A percentile compares a stretch with the other conserved stretches of the same genome.
phyloP scores from a whole-genome alignment of 306 rosid species.

The Sicyos edulis region DNA sequence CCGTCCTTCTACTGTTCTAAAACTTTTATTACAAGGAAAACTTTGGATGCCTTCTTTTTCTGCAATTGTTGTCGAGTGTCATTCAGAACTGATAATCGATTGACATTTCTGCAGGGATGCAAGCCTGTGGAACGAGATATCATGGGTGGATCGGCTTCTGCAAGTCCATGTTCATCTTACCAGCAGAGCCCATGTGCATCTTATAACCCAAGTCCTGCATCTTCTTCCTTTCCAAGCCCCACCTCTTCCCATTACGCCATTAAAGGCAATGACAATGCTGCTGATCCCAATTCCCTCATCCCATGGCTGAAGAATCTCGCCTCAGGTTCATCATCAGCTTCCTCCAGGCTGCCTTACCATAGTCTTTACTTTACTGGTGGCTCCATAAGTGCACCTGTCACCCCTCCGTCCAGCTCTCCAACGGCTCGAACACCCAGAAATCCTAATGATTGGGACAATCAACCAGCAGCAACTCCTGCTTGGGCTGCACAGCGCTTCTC shows the following conservation, averaged over 20 bases:
- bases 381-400: constrained; percentile 59
- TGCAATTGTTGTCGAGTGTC: not conserved
- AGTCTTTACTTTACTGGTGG: constrained; percentile 39
- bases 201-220: constrained; percentile 49
- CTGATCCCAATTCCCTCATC: constrained; percentile 55
- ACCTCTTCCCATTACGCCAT: constrained; percentile 37
- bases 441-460: constrained; percentile 47
- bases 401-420: constrained; percentile 61
- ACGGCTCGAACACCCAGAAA: constrained; percentile 44
- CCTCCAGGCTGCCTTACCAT: constrained; percentile 41
- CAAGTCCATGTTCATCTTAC: constrained; percentile 50
- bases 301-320: constrained; percentile 62
- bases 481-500: constrained; percentile 42
- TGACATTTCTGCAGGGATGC: constrained; percentile 37
- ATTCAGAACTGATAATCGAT: not conserved
- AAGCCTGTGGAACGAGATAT: constrained; percentile 47
- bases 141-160: constrained; percentile 50
- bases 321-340: constrained; percentile 44
- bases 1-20: not conserved
- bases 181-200: constrained; percentile 45
- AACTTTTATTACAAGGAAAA: constrained; percentile 5
- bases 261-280: constrained; percentile 32
- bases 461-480: constrained; percentile 32
- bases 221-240: constrained; percentile 58
- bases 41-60: not conserved